Percentiles rank a stretch among this genome's conserved stretches.
These are phyloP conservation scores for Pseudogymnoascus sp. DNA, from an alignment of 2,329 filamentous ascomycete genomes.

Conservation along the genomic window DNA sequence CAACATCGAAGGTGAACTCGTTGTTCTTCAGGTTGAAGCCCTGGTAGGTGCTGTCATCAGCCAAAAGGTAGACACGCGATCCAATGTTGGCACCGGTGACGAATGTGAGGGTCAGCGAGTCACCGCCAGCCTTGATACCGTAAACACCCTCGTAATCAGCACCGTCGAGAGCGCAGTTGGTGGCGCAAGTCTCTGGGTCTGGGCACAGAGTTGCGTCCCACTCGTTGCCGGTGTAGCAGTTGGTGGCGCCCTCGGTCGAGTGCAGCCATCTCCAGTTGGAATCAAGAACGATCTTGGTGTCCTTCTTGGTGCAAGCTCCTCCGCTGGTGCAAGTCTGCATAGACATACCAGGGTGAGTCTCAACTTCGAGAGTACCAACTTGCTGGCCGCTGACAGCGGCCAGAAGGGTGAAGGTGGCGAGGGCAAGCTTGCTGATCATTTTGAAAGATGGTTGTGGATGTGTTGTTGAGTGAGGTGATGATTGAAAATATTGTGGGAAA, in stretches of 20 bases:
- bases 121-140: slow-evolving; percentile 41
- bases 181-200: slow-evolving; percentile 33
- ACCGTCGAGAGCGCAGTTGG: slow-evolving; percentile 41
- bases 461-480: slow-evolving; percentile 5
- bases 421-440: slow-evolving; percentile 6
- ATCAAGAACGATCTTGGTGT: slow-evolving; percentile 40
- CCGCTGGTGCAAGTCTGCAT: slow-evolving; percentile 38
- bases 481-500: slow-evolving; percentile 7
- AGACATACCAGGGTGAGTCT: slow-evolving; percentile 40
- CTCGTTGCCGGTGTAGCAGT: slow-evolving; percentile 30
- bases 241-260: slow-evolving; percentile 28
- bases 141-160: slow-evolving; percentile 41
- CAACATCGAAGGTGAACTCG: slow-evolving; percentile 62
- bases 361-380: slow-evolving; percentile 33
- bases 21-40: slow-evolving; percentile 53
- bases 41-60: slow-evolving; percentile 50
- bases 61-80: slow-evolving; percentile 54
- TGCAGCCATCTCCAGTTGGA: slow-evolving; percentile 48
- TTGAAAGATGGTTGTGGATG: slow-evolving; percentile 5
- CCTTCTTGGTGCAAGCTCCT: slow-evolving; percentile 36
- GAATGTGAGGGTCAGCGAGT: slow-evolving; percentile 43
- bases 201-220: slow-evolving; percentile 34
- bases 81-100: slow-evolving; percentile 42
- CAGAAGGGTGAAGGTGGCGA: slow-evolving; percentile 30
- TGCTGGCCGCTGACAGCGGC: slow-evolving; percentile 36